Conservation (phyloP, 495 filamentous ascomycete species). For the Aspergillus egyptiacus region DNA sequence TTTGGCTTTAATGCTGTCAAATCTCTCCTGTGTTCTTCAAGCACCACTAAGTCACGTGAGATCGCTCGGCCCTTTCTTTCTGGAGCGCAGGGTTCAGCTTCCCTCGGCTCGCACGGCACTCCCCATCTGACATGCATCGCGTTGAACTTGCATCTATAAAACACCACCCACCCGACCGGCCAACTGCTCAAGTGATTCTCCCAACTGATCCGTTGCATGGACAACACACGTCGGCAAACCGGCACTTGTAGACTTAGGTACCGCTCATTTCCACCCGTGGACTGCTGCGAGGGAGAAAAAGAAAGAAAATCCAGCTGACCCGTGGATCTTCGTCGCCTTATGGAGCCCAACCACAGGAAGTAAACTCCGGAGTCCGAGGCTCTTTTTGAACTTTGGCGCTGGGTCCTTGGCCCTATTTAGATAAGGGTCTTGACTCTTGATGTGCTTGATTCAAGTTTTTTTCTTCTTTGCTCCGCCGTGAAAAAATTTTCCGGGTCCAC, state of each 20-base stretch:
- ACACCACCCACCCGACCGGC: too few relatives aligned
- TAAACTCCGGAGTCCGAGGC: not conserved
- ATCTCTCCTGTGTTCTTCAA: too few relatives aligned
- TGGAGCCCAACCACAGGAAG: not conserved
- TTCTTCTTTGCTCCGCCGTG: not conserved
- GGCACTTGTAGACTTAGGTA: not conserved
- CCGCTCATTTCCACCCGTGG: not conserved
- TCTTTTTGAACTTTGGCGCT: not conserved
- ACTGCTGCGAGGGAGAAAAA: not conserved
- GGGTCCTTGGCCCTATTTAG: not conserved
- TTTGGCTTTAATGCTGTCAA: too few relatives aligned
- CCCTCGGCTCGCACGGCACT: too few relatives aligned
- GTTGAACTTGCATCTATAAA: too few relatives aligned
- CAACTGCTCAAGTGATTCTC: not conserved
- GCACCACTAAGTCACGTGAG: too few relatives aligned
- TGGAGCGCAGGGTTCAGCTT: too few relatives aligned
- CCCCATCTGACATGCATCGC: too few relatives aligned
- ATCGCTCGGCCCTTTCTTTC: too few relatives aligned
- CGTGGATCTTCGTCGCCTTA: constrained; percentile 1
- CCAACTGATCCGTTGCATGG: not conserved
- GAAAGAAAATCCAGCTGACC: not conserved
- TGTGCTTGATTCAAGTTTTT: too few relatives aligned
- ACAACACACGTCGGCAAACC: not conserved
- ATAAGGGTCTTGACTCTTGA: not conserved
- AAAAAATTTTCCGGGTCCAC: constrained; percentile 4